Evolutionary conservation across 2,329 filamentous ascomycete species (phyloP).

Genomic region (Macrophomina pseudophaseolina): DNA sequence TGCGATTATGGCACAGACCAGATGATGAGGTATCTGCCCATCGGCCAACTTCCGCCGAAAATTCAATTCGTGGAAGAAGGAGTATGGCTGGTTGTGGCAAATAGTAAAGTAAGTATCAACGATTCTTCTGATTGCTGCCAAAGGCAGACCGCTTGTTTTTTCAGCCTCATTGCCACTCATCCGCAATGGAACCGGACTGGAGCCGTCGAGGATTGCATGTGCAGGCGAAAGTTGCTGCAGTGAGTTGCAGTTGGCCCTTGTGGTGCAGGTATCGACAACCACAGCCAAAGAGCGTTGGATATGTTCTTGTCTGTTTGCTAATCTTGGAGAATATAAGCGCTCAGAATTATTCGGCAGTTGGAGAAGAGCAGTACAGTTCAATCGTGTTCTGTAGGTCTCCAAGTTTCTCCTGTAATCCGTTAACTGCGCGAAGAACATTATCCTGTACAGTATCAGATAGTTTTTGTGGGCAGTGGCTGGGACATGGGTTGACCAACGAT

Average conservation of each 20-base stretch:
- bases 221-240: no score
- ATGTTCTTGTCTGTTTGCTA: no score
- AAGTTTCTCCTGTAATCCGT: background rate
- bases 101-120: background rate
- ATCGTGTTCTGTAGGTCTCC: no score
- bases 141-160: background rate
- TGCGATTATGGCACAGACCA: background rate
- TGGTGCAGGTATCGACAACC: no score
- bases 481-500: background rate
- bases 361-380: no score
- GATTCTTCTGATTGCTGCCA: background rate
- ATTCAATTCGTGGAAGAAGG: background rate
- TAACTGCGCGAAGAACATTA: background rate
- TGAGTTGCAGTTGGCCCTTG: no score
- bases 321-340: no score
- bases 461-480: background rate
- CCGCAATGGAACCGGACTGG: background rate
- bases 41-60: background rate
- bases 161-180: background rate
- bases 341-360: no score
- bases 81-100: background rate
- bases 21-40: background rate
- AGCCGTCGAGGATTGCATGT: background rate
- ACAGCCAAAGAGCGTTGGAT: no score
- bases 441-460: background rate